Percentiles rank a stretch among this genome's conserved stretches.
These are phyloP conservation scores for Wickerhamiella parazyma DNA, from an alignment of 805 yeast genomes.

Conservation along the genomic window DNA sequence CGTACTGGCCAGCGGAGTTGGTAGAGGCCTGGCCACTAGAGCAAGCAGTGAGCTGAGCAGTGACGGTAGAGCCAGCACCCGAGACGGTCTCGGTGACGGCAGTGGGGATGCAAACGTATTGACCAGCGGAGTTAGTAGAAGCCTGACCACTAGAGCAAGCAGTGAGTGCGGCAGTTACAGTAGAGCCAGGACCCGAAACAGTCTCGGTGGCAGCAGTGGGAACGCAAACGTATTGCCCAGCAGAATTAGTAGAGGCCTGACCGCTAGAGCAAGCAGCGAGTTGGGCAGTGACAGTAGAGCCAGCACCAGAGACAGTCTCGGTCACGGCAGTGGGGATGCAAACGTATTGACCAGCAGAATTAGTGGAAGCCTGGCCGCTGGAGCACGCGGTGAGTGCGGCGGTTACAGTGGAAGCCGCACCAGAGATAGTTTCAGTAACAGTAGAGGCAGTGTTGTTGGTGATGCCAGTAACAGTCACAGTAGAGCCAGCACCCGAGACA, in stretches of 20 bases:
- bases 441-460: not conserved
- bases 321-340: no score
- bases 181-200: not conserved
- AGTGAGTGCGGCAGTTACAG: slow-evolving; percentile 9
- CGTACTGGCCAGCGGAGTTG: no score
- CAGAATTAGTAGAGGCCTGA: not conserved
- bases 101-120: slow-evolving; percentile 4
- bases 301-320: slow-evolving; percentile 7
- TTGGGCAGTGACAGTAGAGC: slow-evolving; percentile 2
- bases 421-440: slow-evolving; percentile 3
- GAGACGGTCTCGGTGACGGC: slow-evolving; percentile 12
- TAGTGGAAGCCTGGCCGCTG: slow-evolving; percentile 4
- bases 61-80: not conserved
- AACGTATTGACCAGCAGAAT: no score
- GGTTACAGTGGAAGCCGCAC: slow-evolving; percentile 1
- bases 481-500: not conserved
- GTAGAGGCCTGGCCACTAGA: slow-evolving; percentile 3
- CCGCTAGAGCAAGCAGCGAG: slow-evolving; percentile 4
- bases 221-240: slow-evolving; percentile 2
- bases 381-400: not conserved
- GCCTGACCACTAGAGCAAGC: slow-evolving; percentile 6
- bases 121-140: not conserved
- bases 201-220: slow-evolving; percentile 13
- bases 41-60: slow-evolving; percentile 1
- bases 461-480: slow-evolving; percentile 11